Evolutionary conservation across 2,329 filamentous ascomycete species (phyloP).

Genomic region (Ustulina deusta): DNA sequence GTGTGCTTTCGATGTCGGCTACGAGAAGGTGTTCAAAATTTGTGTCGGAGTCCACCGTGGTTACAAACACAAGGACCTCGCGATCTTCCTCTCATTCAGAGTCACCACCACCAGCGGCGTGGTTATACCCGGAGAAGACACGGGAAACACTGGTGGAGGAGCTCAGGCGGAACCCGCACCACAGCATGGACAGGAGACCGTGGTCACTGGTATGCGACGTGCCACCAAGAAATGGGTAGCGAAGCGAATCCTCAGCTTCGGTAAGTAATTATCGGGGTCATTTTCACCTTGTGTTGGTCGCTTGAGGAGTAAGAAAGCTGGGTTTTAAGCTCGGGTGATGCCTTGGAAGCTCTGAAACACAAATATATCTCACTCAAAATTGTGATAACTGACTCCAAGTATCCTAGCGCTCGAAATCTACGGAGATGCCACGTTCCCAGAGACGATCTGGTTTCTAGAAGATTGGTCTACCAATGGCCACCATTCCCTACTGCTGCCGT

Average conservation of each 20-base stretch:
- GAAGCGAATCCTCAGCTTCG: background rate
- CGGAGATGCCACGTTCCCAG: background rate
- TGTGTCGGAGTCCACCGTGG: background rate
- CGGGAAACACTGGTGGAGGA: background rate
- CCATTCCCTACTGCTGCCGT: background rate
- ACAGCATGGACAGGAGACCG: too few relatives aligned
- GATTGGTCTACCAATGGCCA: background rate
- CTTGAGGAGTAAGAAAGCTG: background rate
- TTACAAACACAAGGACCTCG: background rate
- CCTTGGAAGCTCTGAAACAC: background rate
- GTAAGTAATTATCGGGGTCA: background rate
- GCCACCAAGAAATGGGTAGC: background rate
- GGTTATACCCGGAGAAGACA: too few relatives aligned
- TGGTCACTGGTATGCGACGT: background rate
- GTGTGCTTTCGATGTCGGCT: background rate
- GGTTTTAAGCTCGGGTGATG: background rate
- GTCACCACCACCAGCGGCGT: background rate
- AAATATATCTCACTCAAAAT: background rate
- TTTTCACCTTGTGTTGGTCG: background rate
- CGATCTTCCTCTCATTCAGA: constrained; percentile 1
- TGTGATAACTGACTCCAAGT: background rate
- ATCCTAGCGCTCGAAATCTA: constrained; percentile 2
- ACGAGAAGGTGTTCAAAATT: background rate
- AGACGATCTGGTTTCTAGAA: background rate
- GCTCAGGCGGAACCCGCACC: background rate